Evolutionary conservation across 176 grass and related monocot genomes (phyloP).

Genomic region (Musa acuminata): DNA sequence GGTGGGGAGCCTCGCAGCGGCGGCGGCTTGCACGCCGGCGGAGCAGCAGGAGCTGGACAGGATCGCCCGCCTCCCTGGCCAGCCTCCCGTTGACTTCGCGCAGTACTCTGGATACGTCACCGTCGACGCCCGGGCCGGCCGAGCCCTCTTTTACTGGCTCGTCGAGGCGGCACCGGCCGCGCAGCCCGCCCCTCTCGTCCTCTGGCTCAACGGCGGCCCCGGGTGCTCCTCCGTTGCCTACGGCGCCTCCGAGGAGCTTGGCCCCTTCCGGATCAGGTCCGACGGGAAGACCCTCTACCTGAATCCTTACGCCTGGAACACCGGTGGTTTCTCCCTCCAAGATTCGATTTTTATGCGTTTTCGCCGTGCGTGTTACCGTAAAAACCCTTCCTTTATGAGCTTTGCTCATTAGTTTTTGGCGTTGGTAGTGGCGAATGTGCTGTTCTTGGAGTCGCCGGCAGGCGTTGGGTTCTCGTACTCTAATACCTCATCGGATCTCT

Average conservation of each 20-base stretch:
- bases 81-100: slow-evolving; percentile 71
- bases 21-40: not conserved
- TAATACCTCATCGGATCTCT: slow-evolving; percentile 65
- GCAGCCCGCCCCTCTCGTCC: slow-evolving; percentile 47
- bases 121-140: slow-evolving; percentile 30
- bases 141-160: slow-evolving; percentile 18
- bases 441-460: slow-evolving; percentile 82
- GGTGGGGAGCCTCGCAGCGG: not conserved
- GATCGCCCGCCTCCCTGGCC: slow-evolving; percentile 60
- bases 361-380: not conserved
- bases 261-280: slow-evolving; percentile 64
- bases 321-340: slow-evolving; percentile 24
- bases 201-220: slow-evolving; percentile 93
- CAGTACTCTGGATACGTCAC: slow-evolving; percentile 90
- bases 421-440: slow-evolving; percentile 64
- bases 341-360: slow-evolving; percentile 14
- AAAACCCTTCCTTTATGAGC: not conserved
- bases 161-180: slow-evolving; percentile 12
- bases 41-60: slow-evolving; percentile 28
- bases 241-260: slow-evolving; percentile 81
- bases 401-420: not conserved
- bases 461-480: slow-evolving; percentile 85
- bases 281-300: slow-evolving; percentile 49
- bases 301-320: slow-evolving; percentile 78
- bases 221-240: slow-evolving; percentile 85